These are phyloP conservation scores for Mycena galericulata DNA, from an alignment of 768 basidiomycete genomes.

Conservation along the genomic window DNA sequence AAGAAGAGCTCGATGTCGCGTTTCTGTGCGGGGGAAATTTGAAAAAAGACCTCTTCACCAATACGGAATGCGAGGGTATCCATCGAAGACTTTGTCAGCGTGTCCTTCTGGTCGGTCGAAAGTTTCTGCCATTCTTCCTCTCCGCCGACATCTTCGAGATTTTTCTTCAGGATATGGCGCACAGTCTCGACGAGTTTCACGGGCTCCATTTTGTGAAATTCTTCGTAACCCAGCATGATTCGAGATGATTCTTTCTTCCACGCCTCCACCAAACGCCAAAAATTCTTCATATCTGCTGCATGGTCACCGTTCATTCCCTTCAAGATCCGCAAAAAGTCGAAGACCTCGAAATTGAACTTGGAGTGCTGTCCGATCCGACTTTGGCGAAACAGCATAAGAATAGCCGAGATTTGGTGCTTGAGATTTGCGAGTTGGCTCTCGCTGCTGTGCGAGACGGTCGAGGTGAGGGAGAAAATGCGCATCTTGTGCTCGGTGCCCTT, in stretches of 20 bases:
- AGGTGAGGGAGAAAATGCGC: conserved; percentile 16
- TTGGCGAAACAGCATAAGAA: background rate
- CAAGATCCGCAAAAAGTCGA: conserved; percentile 15
- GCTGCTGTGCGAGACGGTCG: conserved; percentile 35
- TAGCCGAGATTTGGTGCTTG: conserved; percentile 5
- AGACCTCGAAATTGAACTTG: conserved; percentile 8
- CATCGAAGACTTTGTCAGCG: conserved; percentile 1
- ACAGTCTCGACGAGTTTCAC: background rate
- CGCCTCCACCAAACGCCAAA: background rate
- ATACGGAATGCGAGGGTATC: conserved; percentile 15
- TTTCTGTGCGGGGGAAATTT: conserved; percentile 3
- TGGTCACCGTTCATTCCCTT: conserved; percentile 21
- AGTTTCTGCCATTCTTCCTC: conserved; percentile 15
- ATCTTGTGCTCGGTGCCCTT: background rate
- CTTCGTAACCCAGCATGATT: conserved; percentile 3
- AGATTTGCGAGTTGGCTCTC: conserved; percentile 29
- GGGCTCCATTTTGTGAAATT: background rate
- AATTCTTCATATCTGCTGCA: conserved; percentile 18
- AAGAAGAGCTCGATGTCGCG: conserved; percentile 35
- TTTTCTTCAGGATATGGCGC: background rate
- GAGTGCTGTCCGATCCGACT: background rate
- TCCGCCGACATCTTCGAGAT: conserved; percentile 7
- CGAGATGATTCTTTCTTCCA: background rate
- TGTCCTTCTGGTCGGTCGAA: conserved; percentile 20
- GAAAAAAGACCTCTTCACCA: conserved; percentile 27